phyloP scores from a whole-genome alignment of 2,329 filamentous ascomycete genomes.

The Atkinsonella texensis region DNA sequence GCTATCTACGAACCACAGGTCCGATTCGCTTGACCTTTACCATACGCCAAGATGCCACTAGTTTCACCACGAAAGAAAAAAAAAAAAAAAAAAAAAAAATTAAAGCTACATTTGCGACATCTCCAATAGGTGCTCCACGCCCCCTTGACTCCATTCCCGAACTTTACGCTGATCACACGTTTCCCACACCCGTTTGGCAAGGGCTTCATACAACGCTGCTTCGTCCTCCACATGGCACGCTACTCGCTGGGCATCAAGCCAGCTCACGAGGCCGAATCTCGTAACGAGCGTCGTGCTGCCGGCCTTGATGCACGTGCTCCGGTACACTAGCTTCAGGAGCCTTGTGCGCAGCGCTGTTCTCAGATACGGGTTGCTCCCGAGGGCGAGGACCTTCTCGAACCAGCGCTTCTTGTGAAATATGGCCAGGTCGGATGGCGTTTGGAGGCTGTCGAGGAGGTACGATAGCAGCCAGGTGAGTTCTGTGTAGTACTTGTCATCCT shows the following conservation, averaged over 20 bases:
- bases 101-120: not conserved
- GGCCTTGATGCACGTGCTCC: conserved; percentile 53
- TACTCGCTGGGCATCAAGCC: conserved; percentile 54
- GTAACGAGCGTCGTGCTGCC: conserved; percentile 75
- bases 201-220: conserved; percentile 34
- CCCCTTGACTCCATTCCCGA: conserved; percentile 50
- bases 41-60: not conserved
- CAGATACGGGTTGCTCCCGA: conserved; percentile 57
- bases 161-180: conserved; percentile 58
- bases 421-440: conserved; percentile 44
- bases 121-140: conserved; percentile 19
- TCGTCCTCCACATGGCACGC: conserved; percentile 30
- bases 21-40: too few species aligned
- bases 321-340: conserved; percentile 49
- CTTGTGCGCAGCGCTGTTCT: conserved; percentile 47
- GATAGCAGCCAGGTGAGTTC: conserved; percentile 65
- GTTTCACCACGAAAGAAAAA: not conserved
- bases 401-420: conserved; percentile 50
- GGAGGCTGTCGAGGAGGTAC: conserved; percentile 57
- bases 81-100: not conserved
- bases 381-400: conserved; percentile 62
- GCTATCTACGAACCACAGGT: too few species aligned
- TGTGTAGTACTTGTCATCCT: conserved; percentile 60
- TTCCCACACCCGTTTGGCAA: conserved; percentile 48
- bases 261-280: conserved; percentile 60